Conservation (phyloP, 306 rosid genomes). For the Malus fusca region DNA sequence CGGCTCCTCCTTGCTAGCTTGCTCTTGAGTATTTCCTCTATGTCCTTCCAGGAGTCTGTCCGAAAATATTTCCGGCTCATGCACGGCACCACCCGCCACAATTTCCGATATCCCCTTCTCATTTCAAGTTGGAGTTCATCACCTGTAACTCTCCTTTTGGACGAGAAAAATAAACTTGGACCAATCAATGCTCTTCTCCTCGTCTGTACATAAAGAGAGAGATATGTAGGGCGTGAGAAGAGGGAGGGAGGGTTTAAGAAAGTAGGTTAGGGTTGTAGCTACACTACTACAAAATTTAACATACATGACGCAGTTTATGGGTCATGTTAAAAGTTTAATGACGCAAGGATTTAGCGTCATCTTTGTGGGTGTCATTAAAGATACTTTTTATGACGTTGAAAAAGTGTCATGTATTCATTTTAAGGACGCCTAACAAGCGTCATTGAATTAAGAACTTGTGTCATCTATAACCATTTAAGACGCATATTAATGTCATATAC, state of each 20-base stretch:
- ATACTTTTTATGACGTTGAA: too few species aligned
- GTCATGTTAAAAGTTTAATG: too few species aligned
- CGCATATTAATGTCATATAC: too few species aligned
- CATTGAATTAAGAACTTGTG: too few species aligned
- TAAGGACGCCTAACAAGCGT: too few species aligned
- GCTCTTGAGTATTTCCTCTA: constrained; percentile 57
- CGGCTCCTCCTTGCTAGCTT: constrained; percentile 73
- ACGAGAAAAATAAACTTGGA: not conserved
- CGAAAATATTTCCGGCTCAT: constrained; percentile 36
- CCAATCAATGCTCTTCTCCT: constrained; percentile 6
- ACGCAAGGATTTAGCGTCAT: too few species aligned
- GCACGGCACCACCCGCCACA: constrained; percentile 58
- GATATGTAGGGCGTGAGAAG: not conserved
- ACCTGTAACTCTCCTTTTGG: not conserved
- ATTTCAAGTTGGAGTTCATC: constrained; percentile 1
- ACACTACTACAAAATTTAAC: too few species aligned
- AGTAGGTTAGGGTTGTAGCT: constrained; percentile 16
- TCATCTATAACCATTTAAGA: too few species aligned
- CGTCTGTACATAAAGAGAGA: constrained; percentile 12
- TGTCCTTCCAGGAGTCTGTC: constrained; percentile 48
- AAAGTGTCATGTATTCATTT: too few species aligned
- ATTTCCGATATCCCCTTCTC: constrained; percentile 55
- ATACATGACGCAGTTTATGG: too few species aligned
- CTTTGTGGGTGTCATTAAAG: too few species aligned
- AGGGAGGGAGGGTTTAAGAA: constrained; percentile 11